These are phyloP conservation scores for Saussurea involucrata DNA, from an alignment of 129 eudicot species.

Conservation along the genomic window DNA sequence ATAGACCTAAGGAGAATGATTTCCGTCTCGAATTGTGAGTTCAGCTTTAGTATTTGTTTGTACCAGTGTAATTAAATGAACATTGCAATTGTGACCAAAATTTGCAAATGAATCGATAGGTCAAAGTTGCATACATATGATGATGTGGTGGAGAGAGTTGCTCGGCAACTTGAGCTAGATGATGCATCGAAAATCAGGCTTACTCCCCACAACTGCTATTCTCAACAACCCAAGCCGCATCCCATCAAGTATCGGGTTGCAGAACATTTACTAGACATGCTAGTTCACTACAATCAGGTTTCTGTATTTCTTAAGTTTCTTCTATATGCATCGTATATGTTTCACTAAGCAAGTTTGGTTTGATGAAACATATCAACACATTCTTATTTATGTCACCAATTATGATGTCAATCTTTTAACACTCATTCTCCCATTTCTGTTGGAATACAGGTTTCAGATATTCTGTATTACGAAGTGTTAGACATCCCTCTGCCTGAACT, in stretches of 20 bases:
- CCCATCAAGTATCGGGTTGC: slow-evolving; percentile 76
- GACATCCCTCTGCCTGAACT: slow-evolving; percentile 95
- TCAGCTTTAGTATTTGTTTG: background rate
- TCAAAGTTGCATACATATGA: slow-evolving; percentile 82
- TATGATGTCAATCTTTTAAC: background rate
- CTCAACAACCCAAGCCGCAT: slow-evolving; percentile 94
- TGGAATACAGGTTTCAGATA: slow-evolving; percentile 68
- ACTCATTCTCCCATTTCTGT: background rate
- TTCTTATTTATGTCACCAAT: background rate
- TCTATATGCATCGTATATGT: background rate
- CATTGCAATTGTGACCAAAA: background rate
- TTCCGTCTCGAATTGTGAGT: slow-evolving; percentile 86
- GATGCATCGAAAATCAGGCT: slow-evolving; percentile 94
- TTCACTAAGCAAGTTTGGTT: background rate
- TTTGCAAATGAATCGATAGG: slow-evolving; percentile 31
- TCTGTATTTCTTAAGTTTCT: background rate
- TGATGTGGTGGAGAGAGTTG: slow-evolving; percentile 87
- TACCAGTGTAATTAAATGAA: slow-evolving; percentile 1
- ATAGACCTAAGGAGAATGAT: slow-evolving; percentile 92
- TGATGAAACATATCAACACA: background rate
- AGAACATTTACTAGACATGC: slow-evolving; percentile 84
- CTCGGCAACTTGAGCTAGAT: slow-evolving; percentile 61
- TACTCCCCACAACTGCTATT: slow-evolving; percentile 92
- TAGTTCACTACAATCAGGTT: slow-evolving; percentile 94
- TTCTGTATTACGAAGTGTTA: slow-evolving; percentile 84